Evolutionary conservation across 2,329 filamentous ascomycete species (phyloP).

Genomic region (Allantophomopsis lycopodina): DNA sequence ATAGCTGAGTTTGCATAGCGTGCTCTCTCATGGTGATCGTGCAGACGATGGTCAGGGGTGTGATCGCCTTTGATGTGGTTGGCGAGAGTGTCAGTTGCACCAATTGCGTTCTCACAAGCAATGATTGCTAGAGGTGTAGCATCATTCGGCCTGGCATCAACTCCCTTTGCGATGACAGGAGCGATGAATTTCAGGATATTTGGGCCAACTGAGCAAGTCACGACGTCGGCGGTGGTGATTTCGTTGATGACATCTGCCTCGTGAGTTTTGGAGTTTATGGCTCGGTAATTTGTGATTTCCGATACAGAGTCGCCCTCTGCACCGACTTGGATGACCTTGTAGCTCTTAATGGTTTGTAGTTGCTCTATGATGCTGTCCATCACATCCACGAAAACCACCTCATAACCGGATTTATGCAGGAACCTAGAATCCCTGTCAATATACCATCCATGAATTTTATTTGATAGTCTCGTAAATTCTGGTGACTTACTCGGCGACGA

Average conservation of each 20-base stretch:
- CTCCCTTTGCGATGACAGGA: constrained; percentile 86
- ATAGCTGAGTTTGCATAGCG: constrained; percentile 96
- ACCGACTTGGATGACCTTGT: constrained; percentile 89
- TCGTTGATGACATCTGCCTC: constrained; percentile 71
- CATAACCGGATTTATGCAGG: constrained; percentile 86
- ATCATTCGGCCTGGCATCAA: constrained; percentile 57
- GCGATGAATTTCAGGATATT: constrained; percentile 96
- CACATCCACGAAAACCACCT: constrained; percentile 94
- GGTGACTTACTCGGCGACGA: constrained; percentile 17
- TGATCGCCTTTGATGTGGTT: constrained; percentile 67
- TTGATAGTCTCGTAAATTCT: not conserved
- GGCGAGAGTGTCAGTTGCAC: constrained; percentile 79
- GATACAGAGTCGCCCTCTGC: constrained; percentile 68
- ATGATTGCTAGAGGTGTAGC: constrained; percentile 72
- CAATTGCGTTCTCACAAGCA: constrained; percentile 96
- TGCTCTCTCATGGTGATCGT: constrained; percentile 58
- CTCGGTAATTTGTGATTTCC: constrained; percentile 87
- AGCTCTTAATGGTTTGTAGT: constrained; percentile 63
- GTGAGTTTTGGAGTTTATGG: constrained; percentile 86
- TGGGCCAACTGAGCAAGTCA: constrained; percentile 94
- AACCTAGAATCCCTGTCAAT: constrained; percentile 43
- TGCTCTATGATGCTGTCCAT: constrained; percentile 69
- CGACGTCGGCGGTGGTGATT: constrained; percentile 75
- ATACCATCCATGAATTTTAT: constrained; percentile 31
- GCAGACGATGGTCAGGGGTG: constrained; percentile 53